phyloP scores from a whole-genome alignment of 164 flowering plant genomes.

The Tetrastigma voinierianum region DNA sequence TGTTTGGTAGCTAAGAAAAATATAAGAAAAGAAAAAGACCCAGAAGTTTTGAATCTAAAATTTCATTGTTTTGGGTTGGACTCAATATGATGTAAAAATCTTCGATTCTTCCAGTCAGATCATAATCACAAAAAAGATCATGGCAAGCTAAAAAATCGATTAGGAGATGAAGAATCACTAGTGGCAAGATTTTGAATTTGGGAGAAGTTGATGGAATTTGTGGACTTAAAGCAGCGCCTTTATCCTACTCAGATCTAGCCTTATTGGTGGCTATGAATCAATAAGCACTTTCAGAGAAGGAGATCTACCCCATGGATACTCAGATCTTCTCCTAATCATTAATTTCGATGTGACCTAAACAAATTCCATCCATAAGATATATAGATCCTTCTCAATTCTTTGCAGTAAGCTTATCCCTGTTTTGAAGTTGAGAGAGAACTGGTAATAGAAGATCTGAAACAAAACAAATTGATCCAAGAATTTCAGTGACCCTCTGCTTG shows the following conservation, averaged over 20 bases:
- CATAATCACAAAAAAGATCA: background rate
- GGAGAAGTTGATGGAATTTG: background rate
- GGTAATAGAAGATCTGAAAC: background rate
- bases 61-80: background rate
- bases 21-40: background rate
- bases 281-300: background rate
- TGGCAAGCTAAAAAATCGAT: background rate
- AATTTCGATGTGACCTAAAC: too few species aligned
- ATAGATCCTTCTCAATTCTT: background rate
- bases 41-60: background rate
- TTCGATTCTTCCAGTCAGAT: background rate
- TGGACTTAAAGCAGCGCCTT: background rate
- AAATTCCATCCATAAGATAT: background rate
- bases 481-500: background rate
- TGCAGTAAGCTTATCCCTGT: background rate
- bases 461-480: background rate
- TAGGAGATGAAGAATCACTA: background rate
- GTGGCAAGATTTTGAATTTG: background rate
- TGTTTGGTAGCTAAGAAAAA: background rate
- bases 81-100: background rate
- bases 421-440: background rate
- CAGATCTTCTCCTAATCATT: background rate
- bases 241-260: too few species aligned
- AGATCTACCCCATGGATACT: background rate
- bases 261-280: background rate